A percentile compares a stretch with the other conserved stretches of the same genome.
phyloP scores from a whole-genome alignment of 2,329 filamentous ascomycete genomes.

The Aspergillus brunneoviolaceus region DNA sequence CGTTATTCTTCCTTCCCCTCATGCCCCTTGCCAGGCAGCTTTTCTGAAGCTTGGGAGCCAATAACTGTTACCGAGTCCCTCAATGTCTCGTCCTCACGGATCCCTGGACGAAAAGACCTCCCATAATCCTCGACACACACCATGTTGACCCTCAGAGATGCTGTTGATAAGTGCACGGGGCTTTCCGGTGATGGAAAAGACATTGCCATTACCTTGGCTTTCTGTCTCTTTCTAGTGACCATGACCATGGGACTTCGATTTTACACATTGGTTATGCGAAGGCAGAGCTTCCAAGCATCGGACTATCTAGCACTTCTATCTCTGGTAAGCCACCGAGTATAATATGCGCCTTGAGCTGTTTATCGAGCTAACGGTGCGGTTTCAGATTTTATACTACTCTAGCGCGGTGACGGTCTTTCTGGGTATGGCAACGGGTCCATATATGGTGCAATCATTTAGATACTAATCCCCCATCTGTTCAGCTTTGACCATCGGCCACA shows the following conservation, averaged over 20 bases:
- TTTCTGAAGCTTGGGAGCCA: not conserved
- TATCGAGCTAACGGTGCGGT: not conserved
- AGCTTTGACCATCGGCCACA: constrained; percentile 8
- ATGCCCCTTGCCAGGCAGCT: not conserved
- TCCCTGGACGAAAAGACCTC: not conserved
- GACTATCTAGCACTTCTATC: constrained; percentile 2
- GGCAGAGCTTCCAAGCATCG: not conserved
- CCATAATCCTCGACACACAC: not conserved
- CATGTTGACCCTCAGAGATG: constrained; percentile 1
- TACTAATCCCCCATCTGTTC: not conserved
- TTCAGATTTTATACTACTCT: constrained; percentile 7
- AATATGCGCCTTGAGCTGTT: not conserved
- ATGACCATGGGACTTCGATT: constrained; percentile 1
- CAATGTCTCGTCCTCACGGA: not conserved
- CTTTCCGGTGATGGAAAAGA: constrained; percentile 5
- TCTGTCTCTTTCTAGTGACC: constrained; percentile 8
- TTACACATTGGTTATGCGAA: not conserved
- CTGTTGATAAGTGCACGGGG: not conserved
- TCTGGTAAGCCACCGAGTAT: not conserved
- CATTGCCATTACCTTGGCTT: constrained; percentile 3
- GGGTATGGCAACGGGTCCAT: not conserved
- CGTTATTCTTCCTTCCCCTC: not conserved
- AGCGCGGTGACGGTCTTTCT: constrained; percentile 4
- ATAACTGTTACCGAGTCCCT: not conserved
- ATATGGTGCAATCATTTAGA: not conserved